Evolutionary conservation across 2,329 filamentous ascomycete species (phyloP).

Genomic region (Colletotrichum cordylinicola): DNA sequence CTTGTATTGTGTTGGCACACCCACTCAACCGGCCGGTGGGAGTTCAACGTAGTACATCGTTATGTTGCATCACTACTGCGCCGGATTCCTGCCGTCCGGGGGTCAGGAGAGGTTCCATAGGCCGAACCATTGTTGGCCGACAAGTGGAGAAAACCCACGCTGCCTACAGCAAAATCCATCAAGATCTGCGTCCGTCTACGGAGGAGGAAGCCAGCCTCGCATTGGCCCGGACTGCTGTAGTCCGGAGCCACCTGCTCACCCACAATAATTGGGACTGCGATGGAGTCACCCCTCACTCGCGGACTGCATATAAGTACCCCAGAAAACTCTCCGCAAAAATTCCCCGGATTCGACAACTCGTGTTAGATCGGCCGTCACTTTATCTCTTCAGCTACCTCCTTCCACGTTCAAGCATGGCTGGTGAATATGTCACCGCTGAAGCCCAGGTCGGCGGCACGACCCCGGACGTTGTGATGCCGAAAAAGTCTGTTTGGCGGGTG

Average conservation of each 20-base stretch:
- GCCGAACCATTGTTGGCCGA: neutral
- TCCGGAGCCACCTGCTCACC: neutral
- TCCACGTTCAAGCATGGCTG: neutral
- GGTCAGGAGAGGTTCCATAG: neutral
- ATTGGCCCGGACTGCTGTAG: neutral
- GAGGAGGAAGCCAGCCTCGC: neutral
- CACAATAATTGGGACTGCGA: neutral
- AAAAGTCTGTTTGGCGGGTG: slow-evolving; percentile 29
- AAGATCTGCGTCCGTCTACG: neutral
- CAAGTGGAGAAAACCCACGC: neutral
- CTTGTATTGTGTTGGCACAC: neutral
- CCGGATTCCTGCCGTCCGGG: neutral
- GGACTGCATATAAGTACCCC: neutral
- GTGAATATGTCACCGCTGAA: slow-evolving; percentile 22
- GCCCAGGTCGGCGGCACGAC: neutral
- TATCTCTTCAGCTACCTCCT: neutral
- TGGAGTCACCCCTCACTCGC: neutral
- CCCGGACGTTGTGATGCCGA: slow-evolving; percentile 18
- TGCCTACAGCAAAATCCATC: neutral
- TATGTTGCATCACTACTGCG: neutral
- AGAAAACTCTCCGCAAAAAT: neutral
- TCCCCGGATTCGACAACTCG: slow-evolving; percentile 24
- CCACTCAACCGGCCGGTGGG: neutral
- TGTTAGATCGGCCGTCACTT: neutral
- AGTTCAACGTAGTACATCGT: neutral